Conservation (phyloP, 176 grass and related monocot genomes). For the Typha latifolia region DNA sequence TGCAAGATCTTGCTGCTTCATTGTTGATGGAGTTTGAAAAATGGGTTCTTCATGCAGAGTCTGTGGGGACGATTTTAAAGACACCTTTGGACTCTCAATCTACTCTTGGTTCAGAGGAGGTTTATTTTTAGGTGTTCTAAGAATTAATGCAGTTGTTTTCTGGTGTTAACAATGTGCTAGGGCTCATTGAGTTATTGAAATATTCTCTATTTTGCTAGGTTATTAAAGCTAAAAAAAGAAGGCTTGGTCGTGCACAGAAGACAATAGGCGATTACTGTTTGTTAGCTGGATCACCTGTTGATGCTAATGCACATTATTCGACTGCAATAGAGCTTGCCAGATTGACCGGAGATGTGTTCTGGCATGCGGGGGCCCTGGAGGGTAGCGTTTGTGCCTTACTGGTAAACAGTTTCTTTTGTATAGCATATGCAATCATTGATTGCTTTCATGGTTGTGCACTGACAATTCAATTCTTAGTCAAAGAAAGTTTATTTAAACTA, state of each 20-base stretch:
- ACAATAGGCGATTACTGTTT: slow-evolving; percentile 97
- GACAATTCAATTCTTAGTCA: neutral
- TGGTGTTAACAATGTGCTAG: slow-evolving; percentile 17
- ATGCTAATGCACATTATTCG: slow-evolving; percentile 97
- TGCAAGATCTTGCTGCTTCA: slow-evolving; percentile 91
- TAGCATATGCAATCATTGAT: neutral
- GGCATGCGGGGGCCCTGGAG: slow-evolving; percentile 98
- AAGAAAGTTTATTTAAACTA: neutral
- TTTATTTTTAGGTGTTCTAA: slow-evolving; percentile 85
- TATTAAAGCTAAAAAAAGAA: slow-evolving; percentile 97
- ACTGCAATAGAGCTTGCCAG: slow-evolving; percentile 92
- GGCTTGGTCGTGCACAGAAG: slow-evolving; percentile 87
- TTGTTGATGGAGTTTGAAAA: slow-evolving; percentile 99
- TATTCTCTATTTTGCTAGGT: slow-evolving; percentile 35
- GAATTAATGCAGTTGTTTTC: slow-evolving; percentile 46
- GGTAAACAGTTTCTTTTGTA: slow-evolving; percentile 32
- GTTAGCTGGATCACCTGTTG: slow-evolving; percentile 85
- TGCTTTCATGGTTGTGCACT: neutral
- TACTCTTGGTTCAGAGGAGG: slow-evolving; percentile 99
- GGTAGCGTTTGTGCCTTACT: slow-evolving; percentile 87
- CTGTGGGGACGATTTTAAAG: slow-evolving; percentile 93
- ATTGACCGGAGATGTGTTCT: slow-evolving; percentile 98
- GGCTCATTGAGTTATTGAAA: slow-evolving; percentile 6
- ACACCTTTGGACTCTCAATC: slow-evolving; percentile 99
- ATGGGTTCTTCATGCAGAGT: slow-evolving; percentile 96